Base-by-base conservation (phyloP, 78 protist species). In the Dictyostelium capitatum region DNA sequence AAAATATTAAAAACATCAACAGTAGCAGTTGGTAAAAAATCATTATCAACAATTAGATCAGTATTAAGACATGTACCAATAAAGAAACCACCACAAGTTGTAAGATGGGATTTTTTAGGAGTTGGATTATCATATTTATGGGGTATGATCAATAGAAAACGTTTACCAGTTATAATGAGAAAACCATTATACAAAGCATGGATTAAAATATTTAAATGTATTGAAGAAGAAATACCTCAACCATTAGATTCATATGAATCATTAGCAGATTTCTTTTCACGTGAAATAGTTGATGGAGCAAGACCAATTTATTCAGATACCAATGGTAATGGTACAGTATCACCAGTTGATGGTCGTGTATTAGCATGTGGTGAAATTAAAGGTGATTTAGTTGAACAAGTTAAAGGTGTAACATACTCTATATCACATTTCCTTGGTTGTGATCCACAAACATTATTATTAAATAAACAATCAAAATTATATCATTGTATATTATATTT, bases 351-450 rank as follows among this genome's bases (percentile, higher is more conserved):
- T 51, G 96, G 96, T 32, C 57, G 85, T 23, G 92, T 97, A 17
- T 75, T 97, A 65, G 75, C 75, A 1, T 65, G 84, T 69, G 98
- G 98, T 10, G 87, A 80, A 51, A 92, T 89, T 43, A 57, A 32
- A 1, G 64, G 78, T 12, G 91, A 83, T 28, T 53, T 11, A 59
- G 84, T 97, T 9, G 95, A 89, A 73, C 98, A 97, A 85, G 95
- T 97, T 69, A 97, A 97, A 74, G 97, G 97, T n/a, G 83, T 95
- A n/a, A 82, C 96, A 20, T 97, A 97, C 37, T 69, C 94, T 14
- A 25, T 97, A 53, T 3, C 67, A 1, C 90, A 82, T 20, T 91
- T 97, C 65, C 67, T 97, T 5, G 96, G 97, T 15, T 73, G 85
- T 56, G 89, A 89, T 70, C 79, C 95, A 77, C 59, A 32, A 48